Evolutionary conservation across 257 asterid species (phyloP), one percentile per base, ranked within the genome.

Genomic region (Coffea canephora): DNA sequence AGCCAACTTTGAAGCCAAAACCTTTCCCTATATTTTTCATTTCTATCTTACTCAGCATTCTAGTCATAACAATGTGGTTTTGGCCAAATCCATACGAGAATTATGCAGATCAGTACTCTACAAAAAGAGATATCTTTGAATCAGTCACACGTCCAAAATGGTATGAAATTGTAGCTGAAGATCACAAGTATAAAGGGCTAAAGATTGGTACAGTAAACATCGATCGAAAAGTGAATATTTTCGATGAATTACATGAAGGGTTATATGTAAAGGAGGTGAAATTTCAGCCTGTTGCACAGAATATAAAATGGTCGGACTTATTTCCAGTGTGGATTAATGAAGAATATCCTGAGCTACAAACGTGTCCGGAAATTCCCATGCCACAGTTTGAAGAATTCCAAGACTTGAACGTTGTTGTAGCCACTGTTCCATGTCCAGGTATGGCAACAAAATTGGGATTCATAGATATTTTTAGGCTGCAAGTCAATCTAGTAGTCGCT

Each of bases 301-400:
- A 75, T 46, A 31, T 82, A 2, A 67, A 0, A 43, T 87, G 91
- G 91, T 68, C 77, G 21, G 78, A 83, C 65, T 82, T 83, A 16
- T 87, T 81, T 36, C 91, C 89, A 0, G 84, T 79, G 43, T 82
- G 86, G 89, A 73, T 87, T 6, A 49, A 87, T 39, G 89, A 87
- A 74, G 48, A 79, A 25, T 14, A 62, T 25, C 80, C 77, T 9
- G 74, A 78, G 57, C 25, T 54, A 25, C 82, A 66, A 0, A 80
- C 76, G 43, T 87, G 91, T 70, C 91, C 91, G 0, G 86, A 85
- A 77, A 85, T 87, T 39, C 89, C 89, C 27, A 83, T 85, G 88
- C 89, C 91, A 7, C 61, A 59, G 65, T 77, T 82, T 5, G 78
- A 75, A 34, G 77, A 85, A 2, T 85, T 83, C 62, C 52, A 39